These are phyloP conservation scores for Kluyveromyces sp. DNA, from an alignment of 1,139 yeast genomes.

Conservation along the genomic window DNA sequence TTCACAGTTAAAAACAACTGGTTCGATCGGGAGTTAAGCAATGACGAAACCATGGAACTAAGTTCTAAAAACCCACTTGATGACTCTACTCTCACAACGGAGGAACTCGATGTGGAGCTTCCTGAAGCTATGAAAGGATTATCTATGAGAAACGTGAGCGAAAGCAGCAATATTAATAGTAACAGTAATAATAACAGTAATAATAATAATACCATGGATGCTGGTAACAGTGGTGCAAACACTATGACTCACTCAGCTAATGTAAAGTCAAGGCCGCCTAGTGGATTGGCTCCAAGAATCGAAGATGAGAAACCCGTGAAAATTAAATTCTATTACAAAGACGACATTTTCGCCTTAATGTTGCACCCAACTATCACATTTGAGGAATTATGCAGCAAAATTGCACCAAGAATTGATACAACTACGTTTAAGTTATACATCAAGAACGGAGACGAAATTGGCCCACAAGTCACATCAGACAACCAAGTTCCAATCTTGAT, in stretches of 20 bases:
- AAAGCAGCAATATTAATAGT: no score
- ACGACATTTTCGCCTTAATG: conserved; percentile 83
- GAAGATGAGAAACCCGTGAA: conserved; percentile 35
- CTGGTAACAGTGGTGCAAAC: conserved; percentile 10
- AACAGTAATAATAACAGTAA: no score
- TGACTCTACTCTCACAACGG: conserved; percentile 27
- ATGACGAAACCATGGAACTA: conserved; percentile 7
- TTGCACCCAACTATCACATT: conserved; percentile 57
- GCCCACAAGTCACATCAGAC: conserved; percentile 30
- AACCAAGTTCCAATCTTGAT: conserved; percentile 29
- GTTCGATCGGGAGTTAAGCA: conserved; percentile 34
- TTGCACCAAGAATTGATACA: conserved; percentile 52
- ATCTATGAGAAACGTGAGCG: conserved; percentile 11
- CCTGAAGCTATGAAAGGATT: conserved; percentile 23
- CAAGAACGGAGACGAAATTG: conserved; percentile 25
- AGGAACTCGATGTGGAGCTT: conserved; percentile 17
- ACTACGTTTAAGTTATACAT: conserved; percentile 31
- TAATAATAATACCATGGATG: no score
- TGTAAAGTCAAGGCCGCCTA: conserved; percentile 19
- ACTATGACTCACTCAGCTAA: conserved; percentile 16
- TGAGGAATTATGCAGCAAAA: conserved; percentile 52
- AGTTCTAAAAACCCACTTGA: background rate
- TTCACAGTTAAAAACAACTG: conserved; percentile 49
- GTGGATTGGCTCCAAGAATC: conserved; percentile 13
- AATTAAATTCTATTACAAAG: conserved; percentile 79